Evolutionary conservation across 176 grass and related monocot species (phyloP).

Genomic region (Aegilops longissima): DNA sequence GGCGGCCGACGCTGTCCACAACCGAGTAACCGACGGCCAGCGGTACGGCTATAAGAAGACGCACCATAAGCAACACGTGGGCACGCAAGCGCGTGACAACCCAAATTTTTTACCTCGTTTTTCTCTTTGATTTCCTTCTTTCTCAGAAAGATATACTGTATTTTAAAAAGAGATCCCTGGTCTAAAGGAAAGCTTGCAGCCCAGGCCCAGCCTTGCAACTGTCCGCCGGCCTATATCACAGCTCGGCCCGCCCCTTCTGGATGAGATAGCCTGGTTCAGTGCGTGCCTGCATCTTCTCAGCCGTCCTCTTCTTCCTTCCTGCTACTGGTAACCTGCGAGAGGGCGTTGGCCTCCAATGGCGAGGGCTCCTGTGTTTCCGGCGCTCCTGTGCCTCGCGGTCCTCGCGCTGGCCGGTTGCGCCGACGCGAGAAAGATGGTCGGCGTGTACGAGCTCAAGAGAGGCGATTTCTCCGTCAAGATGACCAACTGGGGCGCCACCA

Average conservation of each 20-base stretch:
- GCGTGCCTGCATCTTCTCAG: background rate
- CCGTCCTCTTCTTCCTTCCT: background rate
- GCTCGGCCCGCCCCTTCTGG: background rate
- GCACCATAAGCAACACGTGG: background rate
- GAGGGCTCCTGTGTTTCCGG: constrained; percentile 22
- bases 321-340: no score
- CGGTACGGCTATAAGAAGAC: no score
- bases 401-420: constrained; percentile 5
- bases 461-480: constrained; percentile 77
- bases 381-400: constrained; percentile 38
- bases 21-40: background rate
- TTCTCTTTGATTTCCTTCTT: no score
- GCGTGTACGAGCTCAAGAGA: constrained; percentile 64
- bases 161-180: background rate
- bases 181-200: background rate
- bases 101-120: background rate
- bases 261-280: background rate
- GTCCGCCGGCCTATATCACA: background rate
- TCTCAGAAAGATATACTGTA: no score
- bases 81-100: background rate
- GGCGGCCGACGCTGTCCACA: background rate
- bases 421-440: constrained; percentile 47
- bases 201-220: background rate
- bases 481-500: constrained; percentile 73
- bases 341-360: constrained; percentile 38